Base-by-base conservation (phyloP, 2,329 filamentous ascomycete genomes). In the Fusarium solani-melongenae region DNA sequence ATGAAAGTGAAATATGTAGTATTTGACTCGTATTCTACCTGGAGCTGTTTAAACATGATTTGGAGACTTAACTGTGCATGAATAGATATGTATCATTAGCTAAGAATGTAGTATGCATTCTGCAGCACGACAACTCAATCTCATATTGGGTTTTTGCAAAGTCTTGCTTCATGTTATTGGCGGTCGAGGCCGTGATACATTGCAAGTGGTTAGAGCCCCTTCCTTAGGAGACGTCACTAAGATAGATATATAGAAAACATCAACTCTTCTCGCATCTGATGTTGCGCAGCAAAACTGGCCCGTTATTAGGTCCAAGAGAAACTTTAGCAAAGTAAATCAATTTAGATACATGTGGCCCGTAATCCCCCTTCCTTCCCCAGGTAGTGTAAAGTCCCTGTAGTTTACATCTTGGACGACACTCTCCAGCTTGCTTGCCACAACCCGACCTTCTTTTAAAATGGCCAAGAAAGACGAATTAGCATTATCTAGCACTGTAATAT, bases 21-120 rank as follows among this genome's bases (percentile, higher is more conserved):
- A 6, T 39, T n/a, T 3, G 5, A 39, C 17, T 10, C 11, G 5
- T 12, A 17, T 6, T 11, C n/a, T 20, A 20, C 5, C 10, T 9
- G 10, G 5, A 3, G 11, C 9, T 10, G 0, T 39, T n/a, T 3
- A 3, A 6, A 20, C 2, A 3, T 11, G 17, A 39, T 6, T n/a
- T 11, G n/a, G 12, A 17, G 17, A n/a, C 17, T 14, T 8, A 4
- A 2, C 17, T 3, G 8, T n/a, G 17, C 17, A 38, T n/a, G 9
- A 3, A 38, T n/a, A 38, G 17, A n/a, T 1, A 38, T 7, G 17
- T n/a, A 4, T 15, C 8, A 38, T 38, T 2, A 38, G n/a, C 15
- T 7, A 8, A 36, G 34, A 17, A 36, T 36, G 1, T 6, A 14
- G 33, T 14, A 34, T 31, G 27, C 27, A 27, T 27, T 27, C 29